These are phyloP conservation scores for Cicer pinnatifidum DNA, from an alignment of 306 rosid species.

Conservation along the genomic window DNA sequence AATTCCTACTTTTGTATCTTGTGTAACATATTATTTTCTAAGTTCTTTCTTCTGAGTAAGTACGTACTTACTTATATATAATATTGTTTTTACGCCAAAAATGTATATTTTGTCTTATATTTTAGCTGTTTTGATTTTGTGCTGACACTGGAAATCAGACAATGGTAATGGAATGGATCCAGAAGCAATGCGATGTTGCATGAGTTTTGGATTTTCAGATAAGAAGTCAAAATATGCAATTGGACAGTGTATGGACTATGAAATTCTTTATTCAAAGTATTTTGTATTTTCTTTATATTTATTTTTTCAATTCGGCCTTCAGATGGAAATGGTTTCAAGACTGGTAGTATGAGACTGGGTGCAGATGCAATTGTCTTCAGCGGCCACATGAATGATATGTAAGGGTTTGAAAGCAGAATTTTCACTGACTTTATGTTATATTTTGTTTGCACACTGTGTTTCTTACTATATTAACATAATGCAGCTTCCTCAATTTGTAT, in stretches of 20 bases:
- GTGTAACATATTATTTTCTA: not conserved
- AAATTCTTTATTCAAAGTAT: conserved; percentile 40
- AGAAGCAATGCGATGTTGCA: conserved; percentile 79
- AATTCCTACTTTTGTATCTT: conserved; percentile 35
- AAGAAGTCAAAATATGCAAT: conserved; percentile 73
- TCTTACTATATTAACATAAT: not conserved
- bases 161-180: conserved; percentile 95
- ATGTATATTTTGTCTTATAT: not conserved
- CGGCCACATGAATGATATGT: conserved; percentile 66
- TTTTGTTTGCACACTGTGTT: conserved; percentile 7
- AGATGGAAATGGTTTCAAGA: conserved; percentile 99
- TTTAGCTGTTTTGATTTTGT: conserved; percentile 34
- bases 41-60: not conserved
- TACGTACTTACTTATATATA: not conserved
- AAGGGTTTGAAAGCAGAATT: conserved; percentile 39
- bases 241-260: conserved; percentile 75
- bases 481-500: conserved; percentile 14
- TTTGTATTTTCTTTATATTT: conserved; percentile 37
- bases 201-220: conserved; percentile 95
- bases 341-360: conserved; percentile 97
- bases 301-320: conserved; percentile 55
- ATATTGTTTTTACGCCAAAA: too few relatives aligned
- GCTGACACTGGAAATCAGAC: conserved; percentile 56
- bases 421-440: not conserved
- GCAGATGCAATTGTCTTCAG: conserved; percentile 91